phyloP scores from a whole-genome alignment of 192 early-diverging fungal species.

The Gryganskiella cystojenkinii region DNA sequence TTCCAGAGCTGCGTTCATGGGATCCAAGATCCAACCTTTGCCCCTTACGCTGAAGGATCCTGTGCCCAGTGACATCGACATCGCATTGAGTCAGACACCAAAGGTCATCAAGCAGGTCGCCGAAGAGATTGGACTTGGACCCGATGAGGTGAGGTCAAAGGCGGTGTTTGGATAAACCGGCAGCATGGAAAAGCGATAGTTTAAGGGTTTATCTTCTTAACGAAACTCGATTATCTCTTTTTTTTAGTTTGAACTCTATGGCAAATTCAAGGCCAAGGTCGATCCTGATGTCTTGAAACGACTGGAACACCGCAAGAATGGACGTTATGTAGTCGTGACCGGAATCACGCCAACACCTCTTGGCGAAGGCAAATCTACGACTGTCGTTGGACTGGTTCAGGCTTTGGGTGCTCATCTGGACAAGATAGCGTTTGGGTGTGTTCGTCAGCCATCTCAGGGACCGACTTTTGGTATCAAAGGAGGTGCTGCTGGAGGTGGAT shows the following conservation, averaged over 20 bases:
- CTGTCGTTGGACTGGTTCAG: slow-evolving; percentile 93
- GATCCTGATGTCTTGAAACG: slow-evolving; percentile 84
- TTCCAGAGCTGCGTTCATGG: slow-evolving; percentile 49
- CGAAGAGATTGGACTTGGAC: slow-evolving; percentile 84
- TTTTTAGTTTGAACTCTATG: slow-evolving; percentile 85
- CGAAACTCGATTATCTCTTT: background rate
- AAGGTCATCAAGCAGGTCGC: slow-evolving; percentile 85
- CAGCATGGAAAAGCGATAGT: background rate
- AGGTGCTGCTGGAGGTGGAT: slow-evolving; percentile 97
- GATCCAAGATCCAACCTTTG: slow-evolving; percentile 64
- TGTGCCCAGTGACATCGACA: slow-evolving; percentile 96
- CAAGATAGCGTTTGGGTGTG: slow-evolving; percentile 92
- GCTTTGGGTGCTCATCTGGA: slow-evolving; percentile 95
- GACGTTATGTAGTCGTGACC: slow-evolving; percentile 95
- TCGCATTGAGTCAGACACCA: slow-evolving; percentile 89
- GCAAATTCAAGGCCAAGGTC: slow-evolving; percentile 92
- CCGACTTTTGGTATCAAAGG: slow-evolving; percentile 99
- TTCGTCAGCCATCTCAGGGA: slow-evolving; percentile 98
- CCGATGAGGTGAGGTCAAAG: slow-evolving; percentile 63
- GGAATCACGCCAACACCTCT: slow-evolving; percentile 98
- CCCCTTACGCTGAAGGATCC: slow-evolving; percentile 75
- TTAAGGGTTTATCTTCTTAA: background rate
- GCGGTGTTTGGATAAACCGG: background rate
- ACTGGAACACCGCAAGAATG: slow-evolving; percentile 81
- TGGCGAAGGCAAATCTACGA: slow-evolving; percentile 99